Base-by-base conservation (phyloP, 2,329 filamentous ascomycete species). In the Phialemoniopsis sp. region DNA sequence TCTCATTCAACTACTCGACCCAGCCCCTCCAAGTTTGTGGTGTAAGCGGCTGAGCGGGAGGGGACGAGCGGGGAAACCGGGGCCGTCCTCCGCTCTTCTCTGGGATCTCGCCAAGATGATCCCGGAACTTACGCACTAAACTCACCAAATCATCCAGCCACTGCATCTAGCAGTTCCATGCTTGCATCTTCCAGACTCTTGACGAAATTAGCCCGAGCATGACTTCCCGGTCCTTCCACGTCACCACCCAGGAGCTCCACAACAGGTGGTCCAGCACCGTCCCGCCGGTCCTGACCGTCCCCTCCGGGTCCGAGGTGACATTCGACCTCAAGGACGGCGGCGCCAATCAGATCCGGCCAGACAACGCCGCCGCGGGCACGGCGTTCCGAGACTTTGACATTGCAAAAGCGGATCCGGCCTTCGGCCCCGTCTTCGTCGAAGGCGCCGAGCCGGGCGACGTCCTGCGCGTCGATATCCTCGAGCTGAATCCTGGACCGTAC, bases 311-410 rank as follows among this genome's bases (percentile, higher is more conserved):
- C 15, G 62, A 62, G 13, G 54, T 76, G 37, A 63, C 64, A 17
- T 73, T 76, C 44, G 68, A 71, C 48, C 59, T 72, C 18, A 62
- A 65, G 15, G 72, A 75, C 46, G 71, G 70, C 33, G 68, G 67
- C 44, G 67, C 71, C 50, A 71, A 72, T 43, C 69, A 73, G 50
- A 63, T 76, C 44, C 63, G 60, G 5, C 57, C 62, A 7, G 54
- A 58, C 15, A 72, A 68, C 32, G 60, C 62, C 15, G 49, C 58
- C 13, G 60, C 60, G 8, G 21, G 21, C 21, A 17, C 13, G 4
- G 59, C 62, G 17, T 53, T 76, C 34, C 35, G 50, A 8, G 54
- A 55, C n/a, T 62, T 75, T 40, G 57, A 72, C 43, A 51, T 67
- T 26, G 42, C 49, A 13, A 52, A 61, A 13, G 63, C 63, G 21